Conservation (phyloP, 108 stramenopile genomes). For the Conticribra weissflogii region DNA sequence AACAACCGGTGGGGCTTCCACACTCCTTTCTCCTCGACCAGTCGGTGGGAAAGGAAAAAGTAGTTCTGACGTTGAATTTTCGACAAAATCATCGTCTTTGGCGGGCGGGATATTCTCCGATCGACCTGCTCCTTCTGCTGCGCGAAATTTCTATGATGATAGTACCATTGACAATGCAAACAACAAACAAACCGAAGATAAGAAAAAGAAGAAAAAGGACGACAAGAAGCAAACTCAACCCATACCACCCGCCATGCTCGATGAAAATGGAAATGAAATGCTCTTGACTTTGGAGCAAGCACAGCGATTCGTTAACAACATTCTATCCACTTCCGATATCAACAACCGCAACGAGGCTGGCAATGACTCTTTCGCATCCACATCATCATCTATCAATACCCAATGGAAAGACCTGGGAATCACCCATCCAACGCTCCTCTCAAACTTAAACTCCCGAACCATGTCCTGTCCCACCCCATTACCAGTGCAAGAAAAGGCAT, state of each 20-base stretch:
- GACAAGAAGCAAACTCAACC: constrained; percentile 39
- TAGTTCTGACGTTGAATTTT: constrained; percentile 4
- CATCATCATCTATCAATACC: not conserved
- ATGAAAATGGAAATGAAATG: constrained; percentile 68
- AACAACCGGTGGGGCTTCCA: constrained; percentile 18
- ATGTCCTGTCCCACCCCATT: constrained; percentile 72
- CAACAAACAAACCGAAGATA: not conserved
- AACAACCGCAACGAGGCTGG: constrained; percentile 4
- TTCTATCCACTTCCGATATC: constrained; percentile 33
- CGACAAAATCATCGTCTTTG: constrained; percentile 6
- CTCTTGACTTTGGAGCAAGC: constrained; percentile 73
- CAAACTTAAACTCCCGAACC: constrained; percentile 54
- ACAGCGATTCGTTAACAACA: constrained; percentile 48
- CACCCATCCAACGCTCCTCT: constrained; percentile 52
- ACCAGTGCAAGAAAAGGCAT: constrained; percentile 73
- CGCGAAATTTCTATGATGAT: not conserved
- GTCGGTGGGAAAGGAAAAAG: constrained; percentile 56
- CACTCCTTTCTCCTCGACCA: constrained; percentile 63
- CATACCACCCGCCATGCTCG: constrained; percentile 38
- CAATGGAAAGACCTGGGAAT: constrained; percentile 78
- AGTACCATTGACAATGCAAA: not conserved
- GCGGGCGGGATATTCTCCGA: constrained; percentile 55
- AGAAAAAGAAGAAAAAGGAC: not conserved
- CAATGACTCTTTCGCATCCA: not conserved
- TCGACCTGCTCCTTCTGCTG: constrained; percentile 15